Evolutionary conservation across 306 rosid species (phyloP), one percentile per base, ranked within the genome.

Genomic region (Nissolia schottii): DNA sequence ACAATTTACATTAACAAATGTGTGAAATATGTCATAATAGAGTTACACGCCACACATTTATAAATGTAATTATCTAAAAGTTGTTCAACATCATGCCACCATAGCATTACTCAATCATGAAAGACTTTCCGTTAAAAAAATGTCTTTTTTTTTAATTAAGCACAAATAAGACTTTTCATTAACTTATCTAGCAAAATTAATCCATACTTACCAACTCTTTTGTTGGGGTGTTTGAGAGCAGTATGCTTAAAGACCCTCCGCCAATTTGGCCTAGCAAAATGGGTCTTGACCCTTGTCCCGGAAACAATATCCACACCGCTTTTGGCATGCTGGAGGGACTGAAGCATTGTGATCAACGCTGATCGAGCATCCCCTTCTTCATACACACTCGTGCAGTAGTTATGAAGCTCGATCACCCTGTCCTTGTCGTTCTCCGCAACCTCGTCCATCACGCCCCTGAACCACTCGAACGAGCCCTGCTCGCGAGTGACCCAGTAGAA

Each of bases 401-500:
- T 93, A 54, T 87, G 96, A 76, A 93, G 90, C 66, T 88, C 97
- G 0, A 90, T 90, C 9, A 87, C 64, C 0, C 84, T 79, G 20
- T 93, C 89, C 19, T 53, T 20, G 23, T 93, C 96, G 13, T 87
- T 79, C 61, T 89, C 97, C 0, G 92, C 92, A 13, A 93, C 88
- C 68, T 90, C 98, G 49, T 93, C 80, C 97, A 93, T 93, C 55
- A 88, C 96, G 23, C 92, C 96, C 54, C 80, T 81, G 16, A 93
- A 93, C 98, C 98, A 93, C 71, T 90, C 96, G 37, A 93, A 90
- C 1, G 91, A 93, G 31, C 98, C 96, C 64, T 93, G 96, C 73
- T 93, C 98, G 1, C 98, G 81, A 3, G 98, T 93, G 2, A 93
- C 93, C 98, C 98, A 90, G 32, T 93, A 93, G 74, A 93, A 93